A percentile compares a stretch with the other conserved stretches of the same genome.
Evolutionary conservation across 306 rosid genomes (phyloP).

Genomic region (Castanea crenata): DNA sequence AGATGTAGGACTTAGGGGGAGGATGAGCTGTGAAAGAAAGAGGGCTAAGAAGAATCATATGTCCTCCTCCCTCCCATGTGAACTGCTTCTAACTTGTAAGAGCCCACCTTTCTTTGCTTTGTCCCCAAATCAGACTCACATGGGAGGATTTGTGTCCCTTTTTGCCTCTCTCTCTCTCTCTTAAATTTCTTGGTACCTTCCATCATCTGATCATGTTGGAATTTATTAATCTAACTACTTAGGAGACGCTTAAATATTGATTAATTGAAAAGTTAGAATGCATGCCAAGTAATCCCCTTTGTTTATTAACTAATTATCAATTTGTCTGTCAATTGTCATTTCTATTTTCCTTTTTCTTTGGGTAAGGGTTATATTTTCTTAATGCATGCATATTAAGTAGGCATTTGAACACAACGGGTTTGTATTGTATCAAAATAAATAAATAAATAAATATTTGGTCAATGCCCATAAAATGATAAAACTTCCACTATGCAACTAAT

Average conservation of each 20-base stretch:
- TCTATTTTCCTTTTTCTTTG: background rate
- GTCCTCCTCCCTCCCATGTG: constrained; percentile 77
- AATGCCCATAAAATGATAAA: background rate
- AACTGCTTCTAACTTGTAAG: constrained; percentile 44
- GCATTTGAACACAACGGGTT: background rate
- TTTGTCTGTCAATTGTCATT: constrained; percentile 7
- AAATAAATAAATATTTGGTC: background rate
- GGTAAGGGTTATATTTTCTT: background rate
- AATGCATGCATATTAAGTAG: background rate
- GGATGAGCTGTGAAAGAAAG: constrained; percentile 75
- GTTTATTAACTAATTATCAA: constrained; percentile 22
- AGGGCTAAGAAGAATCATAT: constrained; percentile 49
- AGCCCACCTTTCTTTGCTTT: constrained; percentile 69
- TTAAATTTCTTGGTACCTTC: constrained; percentile 24
- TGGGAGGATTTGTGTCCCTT: constrained; percentile 48
- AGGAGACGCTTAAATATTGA: constrained; percentile 56
- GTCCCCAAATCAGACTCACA: constrained; percentile 77
- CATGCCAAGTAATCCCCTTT: constrained; percentile 32
- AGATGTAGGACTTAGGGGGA: constrained; percentile 36
- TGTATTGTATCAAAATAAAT: background rate
- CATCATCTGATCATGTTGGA: constrained; percentile 53
- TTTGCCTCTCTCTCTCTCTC: constrained; percentile 21
- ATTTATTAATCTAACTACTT: constrained; percentile 30
- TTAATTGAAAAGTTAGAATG: constrained; percentile 46
- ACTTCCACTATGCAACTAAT: background rate